Conservation (phyloP, 2,329 filamentous ascomycete species). For the Sphaerulina populicola region DNA sequence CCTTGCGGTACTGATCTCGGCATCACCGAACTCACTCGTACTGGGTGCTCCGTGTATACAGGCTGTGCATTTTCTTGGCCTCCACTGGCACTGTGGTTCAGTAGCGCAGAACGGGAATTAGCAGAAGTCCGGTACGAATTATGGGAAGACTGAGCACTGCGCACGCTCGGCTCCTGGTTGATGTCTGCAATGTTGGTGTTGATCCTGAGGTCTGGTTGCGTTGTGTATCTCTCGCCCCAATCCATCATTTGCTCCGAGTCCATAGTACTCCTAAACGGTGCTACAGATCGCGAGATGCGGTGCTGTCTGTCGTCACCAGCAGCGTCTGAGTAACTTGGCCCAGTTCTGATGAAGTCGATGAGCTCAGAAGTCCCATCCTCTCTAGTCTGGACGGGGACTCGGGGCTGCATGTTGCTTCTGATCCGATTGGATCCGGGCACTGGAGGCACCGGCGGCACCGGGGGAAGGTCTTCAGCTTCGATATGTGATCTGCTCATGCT, state of each 20-base stretch:
- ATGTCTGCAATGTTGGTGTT: conserved; percentile 12
- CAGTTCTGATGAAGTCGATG: conserved; percentile 90
- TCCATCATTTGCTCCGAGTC: conserved; percentile 68
- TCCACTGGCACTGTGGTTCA: conserved; percentile 16
- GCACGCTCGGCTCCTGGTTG: conserved; percentile 9
- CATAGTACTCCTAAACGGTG: conserved; percentile 75
- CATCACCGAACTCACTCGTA: conserved; percentile 10
- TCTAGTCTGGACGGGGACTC: conserved; percentile 51
- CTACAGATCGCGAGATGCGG: conserved; percentile 72
- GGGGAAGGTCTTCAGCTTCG: conserved; percentile 10
- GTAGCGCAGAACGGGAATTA: conserved; percentile 33
- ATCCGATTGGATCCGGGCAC: conserved; percentile 19
- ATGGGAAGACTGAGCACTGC: conserved; percentile 16
- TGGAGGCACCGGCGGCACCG: conserved; percentile 24
- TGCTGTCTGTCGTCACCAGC: conserved; percentile 39
- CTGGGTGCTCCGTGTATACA: conserved; percentile 15
- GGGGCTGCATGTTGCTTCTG: conserved; percentile 24
- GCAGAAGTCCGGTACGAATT: conserved; percentile 32
- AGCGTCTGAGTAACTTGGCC: conserved; percentile 47
- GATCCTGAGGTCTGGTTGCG: conserved; percentile 19
- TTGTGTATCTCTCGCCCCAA: conserved; percentile 28
- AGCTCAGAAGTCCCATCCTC: conserved; percentile 70
- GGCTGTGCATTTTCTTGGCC: conserved; percentile 7
- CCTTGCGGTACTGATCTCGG: conserved; percentile 6
- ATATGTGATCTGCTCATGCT: conserved; percentile 16